Evolutionary conservation across 176 grass and related monocot genomes (phyloP), one percentile per base, ranked within the genome.

Genomic region (Lolium rigidum): DNA sequence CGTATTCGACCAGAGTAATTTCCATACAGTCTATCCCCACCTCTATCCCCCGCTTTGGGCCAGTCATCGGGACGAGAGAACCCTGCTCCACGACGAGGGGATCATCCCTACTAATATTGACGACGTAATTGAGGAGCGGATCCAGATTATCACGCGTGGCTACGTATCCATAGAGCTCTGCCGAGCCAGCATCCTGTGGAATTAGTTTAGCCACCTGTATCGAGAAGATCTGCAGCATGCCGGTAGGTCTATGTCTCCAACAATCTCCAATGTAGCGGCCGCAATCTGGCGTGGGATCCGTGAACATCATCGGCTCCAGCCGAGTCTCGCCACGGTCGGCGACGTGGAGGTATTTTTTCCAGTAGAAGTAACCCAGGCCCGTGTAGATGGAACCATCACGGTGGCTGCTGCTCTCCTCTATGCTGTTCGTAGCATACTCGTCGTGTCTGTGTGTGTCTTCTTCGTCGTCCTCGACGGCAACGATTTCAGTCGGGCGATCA

Each of bases 111-210:
- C 31, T 38, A 44, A 60, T 24, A 46, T 61, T 79, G 76, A 60
- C 37, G 14, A 79, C 2, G 22, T 61, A 79, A 46, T 79, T 79
- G 16, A 43, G 76, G n/a, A 79, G 22, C 1, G 37, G 35, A 16
- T 79, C 56, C 3, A 22, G 37, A 44, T 15, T 2, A 62, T 62
- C 77, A n/a, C 20, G 56, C 0, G 37, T 7, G 8, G 56, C 76
- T 14, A 79, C 41, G 56, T 79, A 79, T 25, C 77, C 77, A 62
- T 79, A 79, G 11, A 79, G 41, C 55, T 79, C 37, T 4, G 62
- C 21, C 4, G 18, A 79, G n/a, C 77, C 38, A 46, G n/a, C 35
- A 24, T 60, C n/a, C n/a, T 18, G 9, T 24, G 18, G 56, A 61
- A 43, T n/a, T n/a, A n/a, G 14, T 46, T 38, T 46, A 25, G 38